A percentile compares a stretch with the other conserved stretches of the same genome.
These are phyloP conservation scores for Aphanomyces invadans DNA, from an alignment of 352 stramenopile species.

Conservation along the genomic window DNA sequence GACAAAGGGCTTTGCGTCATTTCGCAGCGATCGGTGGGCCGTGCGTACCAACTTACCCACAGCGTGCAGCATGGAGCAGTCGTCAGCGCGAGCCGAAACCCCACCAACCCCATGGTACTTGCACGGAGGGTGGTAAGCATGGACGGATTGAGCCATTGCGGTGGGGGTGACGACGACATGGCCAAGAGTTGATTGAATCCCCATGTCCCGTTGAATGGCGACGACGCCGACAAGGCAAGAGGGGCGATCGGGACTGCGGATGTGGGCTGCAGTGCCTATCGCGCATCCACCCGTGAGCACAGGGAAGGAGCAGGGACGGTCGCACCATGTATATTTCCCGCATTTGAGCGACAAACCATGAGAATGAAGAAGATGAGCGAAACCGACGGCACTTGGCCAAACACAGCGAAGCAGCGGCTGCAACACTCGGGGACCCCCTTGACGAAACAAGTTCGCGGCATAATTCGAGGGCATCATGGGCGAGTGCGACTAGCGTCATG, in stretches of 20 bases:
- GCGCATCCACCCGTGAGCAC: no score
- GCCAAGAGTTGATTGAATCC: background rate
- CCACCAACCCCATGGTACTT: background rate
- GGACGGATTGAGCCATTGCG: background rate
- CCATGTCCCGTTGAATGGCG: background rate
- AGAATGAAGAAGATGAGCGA: background rate
- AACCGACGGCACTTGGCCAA: background rate
- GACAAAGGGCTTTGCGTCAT: background rate
- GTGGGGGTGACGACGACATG: background rate
- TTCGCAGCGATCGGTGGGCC: background rate
- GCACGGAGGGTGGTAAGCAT: conserved; percentile 5
- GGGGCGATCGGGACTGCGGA: no score
- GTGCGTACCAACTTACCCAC: no score
- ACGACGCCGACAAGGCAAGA: background rate
- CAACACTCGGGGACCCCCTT: background rate
- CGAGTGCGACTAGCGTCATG: background rate
- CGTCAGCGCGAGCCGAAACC: background rate
- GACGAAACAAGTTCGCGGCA: background rate
- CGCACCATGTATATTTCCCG: conserved; percentile 21
- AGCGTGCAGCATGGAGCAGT: background rate
- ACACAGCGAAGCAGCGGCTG: background rate
- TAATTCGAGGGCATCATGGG: conserved; percentile 4
- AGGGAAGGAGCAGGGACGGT: no score
- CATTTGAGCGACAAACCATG: conserved; percentile 24
- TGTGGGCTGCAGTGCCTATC: no score